These are phyloP conservation scores for Hypoxylon rickii DNA, from an alignment of 495 filamentous ascomycete genomes.

Conservation along the genomic window DNA sequence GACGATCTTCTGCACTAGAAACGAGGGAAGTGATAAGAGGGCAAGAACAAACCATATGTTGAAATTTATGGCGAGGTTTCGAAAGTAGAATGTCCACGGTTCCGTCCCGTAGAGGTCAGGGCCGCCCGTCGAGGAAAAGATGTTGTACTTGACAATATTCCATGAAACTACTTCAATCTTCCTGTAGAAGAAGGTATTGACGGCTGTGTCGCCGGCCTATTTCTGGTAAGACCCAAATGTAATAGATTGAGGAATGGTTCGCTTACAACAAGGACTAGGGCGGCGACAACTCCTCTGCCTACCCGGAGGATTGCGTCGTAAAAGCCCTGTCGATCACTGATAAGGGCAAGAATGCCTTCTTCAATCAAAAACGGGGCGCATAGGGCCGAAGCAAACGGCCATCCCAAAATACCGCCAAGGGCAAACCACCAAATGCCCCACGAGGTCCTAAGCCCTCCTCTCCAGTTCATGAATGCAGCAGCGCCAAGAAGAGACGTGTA, in stretches of 20 bases:
- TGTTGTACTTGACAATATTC: slow-evolving; percentile 95
- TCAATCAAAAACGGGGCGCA: slow-evolving; percentile 81
- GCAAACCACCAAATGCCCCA: slow-evolving; percentile 91
- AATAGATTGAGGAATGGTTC: background rate
- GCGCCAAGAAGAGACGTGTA: slow-evolving; percentile 87
- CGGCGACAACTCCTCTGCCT: slow-evolving; percentile 67
- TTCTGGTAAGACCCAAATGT: slow-evolving; percentile 18
- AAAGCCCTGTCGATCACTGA: slow-evolving; percentile 61
- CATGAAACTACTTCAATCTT: slow-evolving; percentile 78
- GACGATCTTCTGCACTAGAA: slow-evolving; percentile 53
- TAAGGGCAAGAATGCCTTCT: slow-evolving; percentile 65
- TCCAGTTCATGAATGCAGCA: slow-evolving; percentile 86
- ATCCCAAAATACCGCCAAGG: slow-evolving; percentile 85
- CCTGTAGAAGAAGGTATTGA: slow-evolving; percentile 83
- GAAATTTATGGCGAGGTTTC: slow-evolving; percentile 92
- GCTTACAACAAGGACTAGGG: slow-evolving; percentile 72
- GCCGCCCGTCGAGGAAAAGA: slow-evolving; percentile 79
- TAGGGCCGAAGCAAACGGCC: slow-evolving; percentile 90
- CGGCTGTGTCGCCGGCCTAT: slow-evolving; percentile 52
- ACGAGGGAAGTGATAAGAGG: slow-evolving; percentile 68
- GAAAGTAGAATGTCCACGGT: slow-evolving; percentile 95
- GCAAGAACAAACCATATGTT: slow-evolving; percentile 91
- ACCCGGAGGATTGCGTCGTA: slow-evolving; percentile 61
- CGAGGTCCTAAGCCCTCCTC: slow-evolving; percentile 72
- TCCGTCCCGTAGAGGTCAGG: slow-evolving; percentile 96